Evolutionary conservation across 129 eudicot genomes (phyloP), one percentile per base, ranked within the genome.

Genomic region (Pulicaria dysenterica): DNA sequence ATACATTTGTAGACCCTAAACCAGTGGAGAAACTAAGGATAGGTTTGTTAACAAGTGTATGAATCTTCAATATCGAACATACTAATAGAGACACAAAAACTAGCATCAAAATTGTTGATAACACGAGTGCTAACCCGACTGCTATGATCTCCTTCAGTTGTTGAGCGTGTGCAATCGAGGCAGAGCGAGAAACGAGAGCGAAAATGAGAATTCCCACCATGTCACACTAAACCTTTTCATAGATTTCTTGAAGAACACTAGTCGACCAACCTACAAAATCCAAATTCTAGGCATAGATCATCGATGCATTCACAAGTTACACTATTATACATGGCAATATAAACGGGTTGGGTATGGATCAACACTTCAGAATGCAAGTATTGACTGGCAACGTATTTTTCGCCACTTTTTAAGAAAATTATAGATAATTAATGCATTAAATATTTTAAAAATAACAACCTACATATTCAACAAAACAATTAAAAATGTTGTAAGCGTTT

Each of bases 131-230:
- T 7, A 58, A 63, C 13, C 38, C 56, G 0, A 9, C 37, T 39
- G 62, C 73, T 24, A 15, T 10, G 24, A 24, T 24, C 67, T 84
- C 83, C 15, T 81, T 71, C 15, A 73, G 84, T 62, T 83, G 66
- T 19, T 74, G 70, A 42, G 86, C 67, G n/a, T 85, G 81, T 44
- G 67, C 71, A 7, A 63, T 68, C 1, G 89, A 85, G 44, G 89
- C 69, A 85, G 6, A 61, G 89, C 89, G 8, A 85, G 66, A 15
- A 78, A 64, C 9, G 82, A 73, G 5, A 85, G 62, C 3, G 83
- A 85, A 44, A 77, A 84, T 0, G 85, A 84, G 83, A 80, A 84
- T 14, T 81, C 88, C 88, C 88, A 85, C 89, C 89, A 85, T 45
- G 89, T 79, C 10, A 81, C 71, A 44, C 57, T 85, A 55, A 85